Evolutionary conservation across 208 protist species (phyloP), one percentile per base, ranked within the genome.

Genomic region (Novymonas esmeraldas): DNA sequence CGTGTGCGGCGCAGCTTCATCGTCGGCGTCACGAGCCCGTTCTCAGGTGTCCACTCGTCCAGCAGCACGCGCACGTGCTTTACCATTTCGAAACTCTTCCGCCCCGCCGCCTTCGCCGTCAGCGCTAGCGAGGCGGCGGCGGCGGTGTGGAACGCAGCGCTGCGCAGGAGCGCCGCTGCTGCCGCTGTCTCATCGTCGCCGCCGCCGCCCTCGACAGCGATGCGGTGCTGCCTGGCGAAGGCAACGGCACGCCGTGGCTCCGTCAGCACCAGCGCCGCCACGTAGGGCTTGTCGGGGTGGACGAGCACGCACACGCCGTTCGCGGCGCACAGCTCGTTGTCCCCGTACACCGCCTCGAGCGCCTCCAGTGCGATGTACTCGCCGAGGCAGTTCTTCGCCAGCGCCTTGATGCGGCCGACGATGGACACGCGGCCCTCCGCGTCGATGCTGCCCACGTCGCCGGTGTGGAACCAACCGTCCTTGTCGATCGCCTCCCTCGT

Each of bases 301-400:
- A 96, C 90, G 10, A 96, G 33, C 9, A 96, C 81, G 48, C 88
- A 94, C 13, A 90, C 72, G 20, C 82, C 78, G 67, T 93, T 92
- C 36, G 81, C 78, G 26, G 87, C 70, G 31, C 84, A 72, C 13
- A 96, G 78, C 28, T 69, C 63, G 61, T 93, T 78, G 42, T 68
- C 54, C 6, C 60, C 58, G 74, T 96, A 96, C 20, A 89, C 74
- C 9, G 91, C 73, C 57, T 96, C 87, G 7, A 98, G 73, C 20
- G 36, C 55, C 60, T 97, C 92, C 31, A 96, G 54, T 10, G 94
- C 89, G 55, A 98, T 89, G 80, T 97, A 98, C 81, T 98, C 95
- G 26, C 95, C 95, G n/a, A 94, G 81, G 20, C 67, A 78, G 64
- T 96, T 92, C 83, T 98, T 98, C 66, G 90, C 92, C 45, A 98